Conservation (phyloP, 345 rosid genomes). For the Litchi chinensis region DNA sequence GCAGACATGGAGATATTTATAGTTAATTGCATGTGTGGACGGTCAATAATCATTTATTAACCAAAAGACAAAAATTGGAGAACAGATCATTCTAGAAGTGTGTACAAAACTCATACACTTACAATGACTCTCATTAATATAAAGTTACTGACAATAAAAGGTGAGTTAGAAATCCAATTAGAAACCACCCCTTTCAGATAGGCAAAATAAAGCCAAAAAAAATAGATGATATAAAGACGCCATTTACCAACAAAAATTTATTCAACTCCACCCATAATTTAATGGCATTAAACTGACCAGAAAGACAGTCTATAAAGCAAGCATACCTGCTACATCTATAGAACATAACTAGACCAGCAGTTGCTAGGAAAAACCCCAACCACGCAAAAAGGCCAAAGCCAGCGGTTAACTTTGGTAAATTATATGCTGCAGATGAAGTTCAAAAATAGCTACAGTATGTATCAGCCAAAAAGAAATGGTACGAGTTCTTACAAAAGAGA, state of each 20-base stretch:
- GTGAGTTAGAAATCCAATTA: background rate
- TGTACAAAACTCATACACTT: no score
- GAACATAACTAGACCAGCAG: slow-evolving; percentile 73
- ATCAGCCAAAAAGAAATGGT: slow-evolving; percentile 19
- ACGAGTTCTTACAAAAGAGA: slow-evolving; percentile 16
- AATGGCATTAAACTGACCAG: background rate
- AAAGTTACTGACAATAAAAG: background rate
- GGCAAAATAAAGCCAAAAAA: background rate
- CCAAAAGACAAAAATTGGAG: no score
- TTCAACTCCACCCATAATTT: slow-evolving; percentile 1
- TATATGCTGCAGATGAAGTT: slow-evolving; percentile 56
- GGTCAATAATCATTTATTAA: background rate
- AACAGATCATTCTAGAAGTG: no score
- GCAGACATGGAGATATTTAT: background rate
- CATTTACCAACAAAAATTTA: background rate
- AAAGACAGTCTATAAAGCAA: background rate
- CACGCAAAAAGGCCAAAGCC: slow-evolving; percentile 85
- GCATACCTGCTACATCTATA: slow-evolving; percentile 93
- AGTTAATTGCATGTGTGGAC: background rate
- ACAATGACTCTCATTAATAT: background rate
- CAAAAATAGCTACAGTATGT: slow-evolving; percentile 8
- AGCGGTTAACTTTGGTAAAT: slow-evolving; percentile 74
- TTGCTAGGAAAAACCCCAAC: slow-evolving; percentile 76
- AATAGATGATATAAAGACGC: background rate
- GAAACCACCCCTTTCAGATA: background rate